Base-by-base conservation (phyloP, 2,329 filamentous ascomycete species). In the Colletotrichum orchidophilum region DNA sequence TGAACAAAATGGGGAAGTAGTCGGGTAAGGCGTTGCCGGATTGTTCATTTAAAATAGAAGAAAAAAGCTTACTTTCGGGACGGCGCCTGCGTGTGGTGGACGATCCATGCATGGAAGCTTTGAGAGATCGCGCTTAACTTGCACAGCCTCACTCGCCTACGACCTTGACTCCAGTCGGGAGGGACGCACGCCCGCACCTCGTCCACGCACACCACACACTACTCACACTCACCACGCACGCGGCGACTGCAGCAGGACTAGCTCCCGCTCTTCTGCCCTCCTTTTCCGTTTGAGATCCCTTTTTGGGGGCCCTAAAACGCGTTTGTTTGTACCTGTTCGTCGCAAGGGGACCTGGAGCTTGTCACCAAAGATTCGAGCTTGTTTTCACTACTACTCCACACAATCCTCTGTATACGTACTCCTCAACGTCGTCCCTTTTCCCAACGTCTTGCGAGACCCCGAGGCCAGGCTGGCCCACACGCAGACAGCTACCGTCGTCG, bases 141-240 rank as follows among this genome's bases (percentile, higher is more conserved):
- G 68, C 68, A 71, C 68, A 71, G 68, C 68, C 68, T 71, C 68
- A 71, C 68, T 71, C 68, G 68, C 68, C 68, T 71, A 71, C 68
- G n/a, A 71, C 68, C 64, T 71, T 68, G 68, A 71, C 68, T 71
- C 68, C 68, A 71, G 68, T 71, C 53, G 54, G 58, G 49, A 63
- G 31, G 49, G 46, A 62, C 49, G 58, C 65, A 57, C 50, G 39
- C 35, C 33, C 59, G 33, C 39, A 46, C 39, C 18, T 46, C 39
- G 39, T 46, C 39, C 39, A n/a, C 39, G 39, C 58, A 55, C 65
- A 63, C 65, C 49, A 27, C 39, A 55, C 53, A 29, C 27, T 63
- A 57, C 18, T n/a, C 39, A 21, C 39, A 46, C 39, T n/a, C 39
- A 46, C 7, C n/a, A 42, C 7, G 39, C 39, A n/a, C 39, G 39